phyloP scores from a whole-genome alignment of 148 eudicot species.

The Nepenthes gracilis region DNA sequence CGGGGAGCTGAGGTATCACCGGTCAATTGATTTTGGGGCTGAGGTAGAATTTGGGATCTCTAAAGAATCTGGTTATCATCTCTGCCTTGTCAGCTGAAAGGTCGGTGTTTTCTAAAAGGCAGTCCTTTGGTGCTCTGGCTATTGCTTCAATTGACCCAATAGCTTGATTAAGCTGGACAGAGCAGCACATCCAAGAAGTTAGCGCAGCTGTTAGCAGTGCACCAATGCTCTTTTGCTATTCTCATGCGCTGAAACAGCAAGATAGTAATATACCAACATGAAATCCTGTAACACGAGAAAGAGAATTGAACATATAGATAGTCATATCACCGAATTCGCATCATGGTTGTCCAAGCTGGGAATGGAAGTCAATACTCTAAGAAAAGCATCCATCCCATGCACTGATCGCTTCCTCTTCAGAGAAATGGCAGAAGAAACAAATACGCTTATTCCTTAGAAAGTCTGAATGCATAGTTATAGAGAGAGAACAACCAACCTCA shows the following conservation, averaged over 20 bases:
- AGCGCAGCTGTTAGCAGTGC: neutral
- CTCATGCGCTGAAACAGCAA: neutral
- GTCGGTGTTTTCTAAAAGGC: conserved; percentile 70
- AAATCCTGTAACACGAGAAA: too few species aligned
- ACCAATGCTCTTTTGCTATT: neutral
- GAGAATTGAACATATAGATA: neutral
- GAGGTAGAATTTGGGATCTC: conserved; percentile 71
- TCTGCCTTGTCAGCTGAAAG: conserved; percentile 88
- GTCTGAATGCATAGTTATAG: neutral
- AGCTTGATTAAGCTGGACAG: conserved; percentile 70
- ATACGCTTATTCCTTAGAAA: conserved; percentile 5
- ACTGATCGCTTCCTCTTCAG: conserved; percentile 69
- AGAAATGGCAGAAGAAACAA: conserved; percentile 1
- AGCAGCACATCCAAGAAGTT: neutral
- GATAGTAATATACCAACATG: too few species aligned
- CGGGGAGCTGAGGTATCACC: neutral
- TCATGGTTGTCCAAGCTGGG: conserved; percentile 88
- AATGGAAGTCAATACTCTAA: conserved; percentile 73
- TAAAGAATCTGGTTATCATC: conserved; percentile 58
- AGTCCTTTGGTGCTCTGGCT: conserved; percentile 77
- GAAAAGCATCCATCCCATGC: conserved; percentile 66
- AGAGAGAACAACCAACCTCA: conserved; percentile 43
- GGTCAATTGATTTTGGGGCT: conserved; percentile 51
- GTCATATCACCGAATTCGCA: conserved; percentile 64
- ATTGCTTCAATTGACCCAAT: conserved; percentile 93